Base-by-base conservation (phyloP, 2,329 filamentous ascomycete genomes). In the Alternaria gaisen region DNA sequence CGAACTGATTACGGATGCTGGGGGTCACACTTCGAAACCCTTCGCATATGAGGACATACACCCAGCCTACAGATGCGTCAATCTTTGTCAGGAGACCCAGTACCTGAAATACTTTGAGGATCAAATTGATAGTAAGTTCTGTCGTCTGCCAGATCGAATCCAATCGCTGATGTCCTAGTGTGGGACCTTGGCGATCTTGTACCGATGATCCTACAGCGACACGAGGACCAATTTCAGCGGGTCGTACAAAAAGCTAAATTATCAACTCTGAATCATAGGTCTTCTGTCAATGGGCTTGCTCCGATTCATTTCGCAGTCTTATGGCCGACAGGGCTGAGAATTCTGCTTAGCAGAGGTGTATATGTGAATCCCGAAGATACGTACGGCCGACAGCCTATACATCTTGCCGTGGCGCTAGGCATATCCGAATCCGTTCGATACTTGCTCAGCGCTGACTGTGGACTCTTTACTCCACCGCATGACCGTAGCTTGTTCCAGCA, bases 121-220 rank as follows among this genome's bases (percentile, higher is more conserved):
- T 3, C 30, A 40, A 22, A 40, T 52, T 5, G 34, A 40, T 36
- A 28, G 48, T 52, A 2, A 52, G 48, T 52, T 2, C 1, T 5
- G 9, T 2, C 7, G 0, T 12, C 1, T 0, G 7, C 34, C 3
- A 5, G 5, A 7, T 16, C 6, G 12, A 3, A n/a, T 12, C 3
- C 16, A 46, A 47, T n/a, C 14, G 8, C 24, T 47, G 4, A 47
- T 18, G 3, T 7, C 5, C 0, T 3, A 51, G 48, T 52, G 20
- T 12, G 6, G 10, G 34, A 40, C 9, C 5, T 52, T 7, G 34
- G 34, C 3, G 22, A 28, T 40, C 14, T 52, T 24, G 20, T 52
- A 16, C 32, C 32, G 1, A 12, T 28, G 16, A 52, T 52, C 4
- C 3, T 52, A 16, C 22, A 28, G 9, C 22, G 5, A 18, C 9